Conservation (phyloP, 768 basidiomycete genomes). For the Tricholoma terreum region DNA sequence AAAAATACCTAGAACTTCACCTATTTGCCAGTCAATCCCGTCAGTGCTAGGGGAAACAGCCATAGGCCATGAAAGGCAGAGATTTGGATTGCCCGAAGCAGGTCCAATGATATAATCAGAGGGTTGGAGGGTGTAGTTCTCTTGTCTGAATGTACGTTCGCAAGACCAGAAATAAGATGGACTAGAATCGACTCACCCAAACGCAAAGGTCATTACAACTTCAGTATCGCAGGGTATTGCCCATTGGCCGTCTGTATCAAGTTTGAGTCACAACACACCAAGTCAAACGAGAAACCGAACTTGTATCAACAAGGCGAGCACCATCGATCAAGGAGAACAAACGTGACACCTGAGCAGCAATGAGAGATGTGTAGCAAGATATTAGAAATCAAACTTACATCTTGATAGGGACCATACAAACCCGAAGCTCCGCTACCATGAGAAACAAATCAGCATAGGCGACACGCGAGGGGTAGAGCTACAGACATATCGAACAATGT, state of each 20-base stretch:
- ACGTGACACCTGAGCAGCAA: constrained; percentile 53
- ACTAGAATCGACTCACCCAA: constrained; percentile 47
- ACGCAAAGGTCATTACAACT: constrained; percentile 59
- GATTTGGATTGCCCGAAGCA: constrained; percentile 54
- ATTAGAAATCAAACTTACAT: constrained; percentile 41
- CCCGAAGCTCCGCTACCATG: constrained; percentile 60
- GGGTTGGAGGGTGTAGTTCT: constrained; percentile 63
- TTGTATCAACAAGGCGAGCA: constrained; percentile 65
- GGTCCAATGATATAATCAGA: constrained; percentile 79
- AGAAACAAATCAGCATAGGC: background rate
- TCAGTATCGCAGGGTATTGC: constrained; percentile 67
- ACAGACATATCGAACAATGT: constrained; percentile 75
- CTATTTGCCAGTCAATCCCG: constrained; percentile 83
- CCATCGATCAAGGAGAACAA: constrained; percentile 58
- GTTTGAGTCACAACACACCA: background rate
- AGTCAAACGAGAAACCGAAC: constrained; percentile 27
- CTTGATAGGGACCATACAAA: constrained; percentile 74
- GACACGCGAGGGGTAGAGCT: background rate
- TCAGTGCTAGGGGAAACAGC: constrained; percentile 64
- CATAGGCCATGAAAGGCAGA: constrained; percentile 75
- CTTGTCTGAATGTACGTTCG: constrained; percentile 28
- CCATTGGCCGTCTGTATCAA: constrained; percentile 59
- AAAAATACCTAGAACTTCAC: constrained; percentile 31
- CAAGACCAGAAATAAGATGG: background rate
- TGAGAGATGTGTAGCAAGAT: constrained; percentile 3